phyloP scores from a whole-genome alignment of 257 asterid genomes.

The Primulina eburnea region DNA sequence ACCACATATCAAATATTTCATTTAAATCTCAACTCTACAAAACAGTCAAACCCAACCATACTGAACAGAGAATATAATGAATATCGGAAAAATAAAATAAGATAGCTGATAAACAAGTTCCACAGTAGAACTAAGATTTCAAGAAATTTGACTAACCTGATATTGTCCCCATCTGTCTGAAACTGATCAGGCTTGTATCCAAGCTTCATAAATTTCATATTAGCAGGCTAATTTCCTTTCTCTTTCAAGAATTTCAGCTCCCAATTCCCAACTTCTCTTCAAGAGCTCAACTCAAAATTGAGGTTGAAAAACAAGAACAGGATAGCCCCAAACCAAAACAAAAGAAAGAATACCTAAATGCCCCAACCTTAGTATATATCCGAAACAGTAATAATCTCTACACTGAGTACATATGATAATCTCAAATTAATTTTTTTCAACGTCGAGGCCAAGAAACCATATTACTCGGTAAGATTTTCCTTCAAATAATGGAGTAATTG shows the following conservation, averaged over 20 bases:
- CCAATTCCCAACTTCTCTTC: neutral
- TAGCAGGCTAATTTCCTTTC: neutral
- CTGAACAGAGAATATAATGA: neutral
- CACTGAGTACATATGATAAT: neutral
- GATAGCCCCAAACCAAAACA: neutral
- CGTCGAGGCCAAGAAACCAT: neutral
- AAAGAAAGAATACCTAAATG: neutral
- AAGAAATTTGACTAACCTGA: slow-evolving; percentile 34
- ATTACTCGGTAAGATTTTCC: neutral
- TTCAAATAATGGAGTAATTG: neutral
- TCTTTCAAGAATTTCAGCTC: neutral
- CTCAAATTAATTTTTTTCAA: no score
- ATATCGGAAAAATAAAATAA: neutral
- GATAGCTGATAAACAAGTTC: no score
- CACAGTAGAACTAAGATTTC: neutral
- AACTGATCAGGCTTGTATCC: slow-evolving; percentile 71
- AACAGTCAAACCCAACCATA: neutral
- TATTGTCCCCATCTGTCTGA: slow-evolving; percentile 49
- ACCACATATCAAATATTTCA: neutral
- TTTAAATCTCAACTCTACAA: neutral
- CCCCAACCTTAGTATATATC: neutral
- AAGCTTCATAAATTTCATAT: slow-evolving; percentile 79
- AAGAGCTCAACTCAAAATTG: neutral
- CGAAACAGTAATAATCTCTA: neutral
- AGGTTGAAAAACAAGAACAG: neutral